Evolutionary conservation across 495 filamentous ascomycete genomes (phyloP).

Genomic region (Penicillium robsamsonii): DNA sequence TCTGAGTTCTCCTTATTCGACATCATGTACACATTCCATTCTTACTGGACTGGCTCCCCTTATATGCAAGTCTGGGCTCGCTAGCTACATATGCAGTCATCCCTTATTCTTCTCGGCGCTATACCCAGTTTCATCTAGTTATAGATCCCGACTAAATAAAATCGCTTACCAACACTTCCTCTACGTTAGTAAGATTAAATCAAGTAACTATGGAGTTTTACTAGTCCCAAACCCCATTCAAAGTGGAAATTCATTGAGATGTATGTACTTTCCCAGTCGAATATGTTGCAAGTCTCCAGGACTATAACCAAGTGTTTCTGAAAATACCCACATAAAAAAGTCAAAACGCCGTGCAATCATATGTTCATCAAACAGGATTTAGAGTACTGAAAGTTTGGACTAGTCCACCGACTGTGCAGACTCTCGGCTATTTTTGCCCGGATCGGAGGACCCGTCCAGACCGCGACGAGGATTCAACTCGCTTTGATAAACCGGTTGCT

Average conservation of each 20-base stretch:
- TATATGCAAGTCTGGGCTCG: neutral
- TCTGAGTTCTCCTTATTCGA: neutral
- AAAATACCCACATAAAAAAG: slow-evolving; percentile 6
- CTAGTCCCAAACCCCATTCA: neutral
- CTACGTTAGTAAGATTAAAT: neutral
- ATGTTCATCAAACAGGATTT: neutral
- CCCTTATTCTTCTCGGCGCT: neutral
- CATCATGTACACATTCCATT: neutral
- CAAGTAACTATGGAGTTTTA: neutral
- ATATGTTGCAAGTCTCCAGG: neutral
- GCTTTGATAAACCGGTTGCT: slow-evolving; percentile 38
- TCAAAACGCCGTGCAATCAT: neutral
- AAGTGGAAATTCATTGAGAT: neutral
- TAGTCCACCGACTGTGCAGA: slow-evolving; percentile 1
- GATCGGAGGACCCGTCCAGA: neutral
- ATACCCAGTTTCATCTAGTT: neutral
- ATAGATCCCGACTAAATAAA: neutral
- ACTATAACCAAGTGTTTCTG: neutral
- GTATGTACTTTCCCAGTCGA: neutral
- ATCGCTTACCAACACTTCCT: neutral
- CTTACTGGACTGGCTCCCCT: neutral
- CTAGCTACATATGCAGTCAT: neutral
- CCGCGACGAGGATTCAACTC: slow-evolving; percentile 29
- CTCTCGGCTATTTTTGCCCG: slow-evolving; percentile 1
- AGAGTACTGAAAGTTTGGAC: neutral